A percentile compares a stretch with the other conserved stretches of the same genome.
Evolutionary conservation across 1,284 basidiomycete genomes (phyloP).

Genomic region (Takashimella tepidaria): DNA sequence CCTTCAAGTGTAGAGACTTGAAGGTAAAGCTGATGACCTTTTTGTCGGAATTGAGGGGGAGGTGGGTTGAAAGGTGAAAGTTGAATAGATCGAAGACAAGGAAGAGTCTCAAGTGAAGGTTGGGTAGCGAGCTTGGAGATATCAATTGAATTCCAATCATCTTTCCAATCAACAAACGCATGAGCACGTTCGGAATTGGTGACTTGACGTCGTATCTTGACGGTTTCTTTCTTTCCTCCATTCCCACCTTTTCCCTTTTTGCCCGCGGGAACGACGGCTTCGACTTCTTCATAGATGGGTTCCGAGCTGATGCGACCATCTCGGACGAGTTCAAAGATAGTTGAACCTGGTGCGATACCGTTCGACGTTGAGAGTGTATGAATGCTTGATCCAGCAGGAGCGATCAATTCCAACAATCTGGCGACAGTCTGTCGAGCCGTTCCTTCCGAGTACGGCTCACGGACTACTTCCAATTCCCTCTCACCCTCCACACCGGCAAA

Average conservation of each 20-base stretch:
- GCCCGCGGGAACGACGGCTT: constrained; percentile 27
- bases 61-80: constrained; percentile 58
- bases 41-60: constrained; percentile 52
- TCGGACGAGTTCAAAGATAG: constrained; percentile 51
- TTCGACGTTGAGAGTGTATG: constrained; percentile 45
- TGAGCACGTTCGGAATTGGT: constrained; percentile 29
- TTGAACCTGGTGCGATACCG: constrained; percentile 49
- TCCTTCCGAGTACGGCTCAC: constrained; percentile 52
- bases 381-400: constrained; percentile 46
- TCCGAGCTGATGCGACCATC: constrained; percentile 41
- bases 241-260: constrained; percentile 28
- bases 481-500: constrained; percentile 39
- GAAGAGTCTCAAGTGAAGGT: constrained; percentile 35
- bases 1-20: constrained; percentile 54
- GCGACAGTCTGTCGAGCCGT: constrained; percentile 51
- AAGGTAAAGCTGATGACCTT: constrained; percentile 56
- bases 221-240: constrained; percentile 37
- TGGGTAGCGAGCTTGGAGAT: constrained; percentile 43
- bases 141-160: constrained; percentile 24
- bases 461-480: constrained; percentile 42
- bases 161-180: constrained; percentile 48
- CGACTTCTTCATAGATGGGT: constrained; percentile 33
- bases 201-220: constrained; percentile 37
- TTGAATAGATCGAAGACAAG: constrained; percentile 50
- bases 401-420: constrained; percentile 50